These are phyloP conservation scores for Cornus controversa DNA, from an alignment of 148 eudicot species.

Conservation along the genomic window DNA sequence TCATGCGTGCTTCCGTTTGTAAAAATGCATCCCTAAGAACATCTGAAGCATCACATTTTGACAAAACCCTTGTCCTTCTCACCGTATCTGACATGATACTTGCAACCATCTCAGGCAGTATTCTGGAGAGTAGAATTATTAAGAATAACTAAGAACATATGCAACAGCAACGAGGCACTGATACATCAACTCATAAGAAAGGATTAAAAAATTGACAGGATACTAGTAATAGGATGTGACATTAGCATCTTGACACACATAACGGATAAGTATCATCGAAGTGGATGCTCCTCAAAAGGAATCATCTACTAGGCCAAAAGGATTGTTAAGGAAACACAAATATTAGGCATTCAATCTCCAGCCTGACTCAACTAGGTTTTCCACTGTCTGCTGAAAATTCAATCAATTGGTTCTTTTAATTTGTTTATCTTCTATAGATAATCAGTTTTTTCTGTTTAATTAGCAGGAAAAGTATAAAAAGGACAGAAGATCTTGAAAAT, in stretches of 20 bases:
- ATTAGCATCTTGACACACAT: neutral
- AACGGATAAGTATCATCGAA: neutral
- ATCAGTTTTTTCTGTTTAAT: too few relatives aligned
- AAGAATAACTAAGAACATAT: neutral
- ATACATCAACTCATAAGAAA: neutral
- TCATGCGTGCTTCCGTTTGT: conserved; percentile 69
- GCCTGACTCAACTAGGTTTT: conserved; percentile 2
- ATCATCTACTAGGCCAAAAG: neutral
- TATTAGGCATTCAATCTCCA: neutral
- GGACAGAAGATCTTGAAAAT: neutral
- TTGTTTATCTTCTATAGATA: too few relatives aligned
- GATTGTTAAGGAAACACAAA: neutral
- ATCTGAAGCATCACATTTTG: conserved; percentile 76
- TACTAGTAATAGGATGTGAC: neutral
- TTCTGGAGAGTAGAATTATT: conserved; percentile 39
- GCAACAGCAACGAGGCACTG: neutral
- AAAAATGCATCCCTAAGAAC: conserved; percentile 82
- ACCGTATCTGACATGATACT: conserved; percentile 64
- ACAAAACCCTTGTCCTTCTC: conserved; percentile 68
- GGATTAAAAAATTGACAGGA: neutral
- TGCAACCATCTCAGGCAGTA: conserved; percentile 73
- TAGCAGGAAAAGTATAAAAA: too few relatives aligned
- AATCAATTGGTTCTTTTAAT: neutral
- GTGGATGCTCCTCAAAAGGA: neutral
- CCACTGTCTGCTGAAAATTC: neutral